phyloP scores from a whole-genome alignment of 352 stramenopile species.

The Phytophthora idaei region DNA sequence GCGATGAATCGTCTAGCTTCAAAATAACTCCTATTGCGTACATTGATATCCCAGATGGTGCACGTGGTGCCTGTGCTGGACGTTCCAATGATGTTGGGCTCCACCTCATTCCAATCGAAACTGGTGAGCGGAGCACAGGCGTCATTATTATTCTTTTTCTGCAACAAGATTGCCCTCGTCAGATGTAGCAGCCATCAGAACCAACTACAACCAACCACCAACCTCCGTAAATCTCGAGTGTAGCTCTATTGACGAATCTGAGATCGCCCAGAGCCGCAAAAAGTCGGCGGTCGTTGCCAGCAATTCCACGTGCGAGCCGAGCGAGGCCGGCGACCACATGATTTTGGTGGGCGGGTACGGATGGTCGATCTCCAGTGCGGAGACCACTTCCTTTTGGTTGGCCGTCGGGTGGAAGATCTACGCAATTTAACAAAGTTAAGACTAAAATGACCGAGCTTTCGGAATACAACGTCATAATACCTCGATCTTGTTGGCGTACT shows the following conservation, averaged over 20 bases:
- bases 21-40: constrained; percentile 38
- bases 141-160: constrained; percentile 76
- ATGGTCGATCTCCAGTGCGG: constrained; percentile 78
- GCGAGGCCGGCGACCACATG: constrained; percentile 79
- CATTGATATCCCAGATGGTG: constrained; percentile 98
- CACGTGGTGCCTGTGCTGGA: constrained; percentile 98
- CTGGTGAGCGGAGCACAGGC: constrained; percentile 96
- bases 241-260: constrained; percentile 75
- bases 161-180: not conserved
- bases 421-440: constrained; percentile 3
- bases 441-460: not conserved
- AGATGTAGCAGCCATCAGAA: not conserved
- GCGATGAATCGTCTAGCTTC: not conserved
- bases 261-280: constrained; percentile 80
- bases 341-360: constrained; percentile 89
- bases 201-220: not conserved
- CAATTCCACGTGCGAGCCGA: constrained; percentile 59
- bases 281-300: constrained; percentile 88
- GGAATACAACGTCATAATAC: constrained; percentile 35
- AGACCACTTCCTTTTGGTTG: constrained; percentile 62
- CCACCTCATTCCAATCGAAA: constrained; percentile 98
- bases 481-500: constrained; percentile 91
- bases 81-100: constrained; percentile 96
- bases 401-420: constrained; percentile 69
- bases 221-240: constrained; percentile 80